Evolutionary conservation across 2,329 filamentous ascomycete genomes (phyloP).

Genomic region (Incumbomyces lentus): DNA sequence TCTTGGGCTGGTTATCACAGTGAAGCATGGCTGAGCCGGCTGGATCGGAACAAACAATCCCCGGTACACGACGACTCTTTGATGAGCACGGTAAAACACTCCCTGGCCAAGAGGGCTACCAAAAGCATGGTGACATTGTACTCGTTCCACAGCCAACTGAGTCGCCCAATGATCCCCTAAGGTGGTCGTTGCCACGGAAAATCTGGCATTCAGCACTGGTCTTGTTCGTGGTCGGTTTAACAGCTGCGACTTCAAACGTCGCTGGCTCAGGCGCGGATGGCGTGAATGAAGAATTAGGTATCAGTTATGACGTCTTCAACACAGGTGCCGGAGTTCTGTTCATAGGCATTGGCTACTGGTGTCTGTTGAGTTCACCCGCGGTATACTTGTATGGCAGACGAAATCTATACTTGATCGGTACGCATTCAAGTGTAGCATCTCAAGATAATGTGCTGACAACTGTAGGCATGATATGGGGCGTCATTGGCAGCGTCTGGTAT

Average conservation of each 20-base stretch:
- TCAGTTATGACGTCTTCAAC: slow-evolving; percentile 44
- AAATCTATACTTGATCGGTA: slow-evolving; percentile 44
- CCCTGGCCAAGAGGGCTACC: slow-evolving; percentile 17
- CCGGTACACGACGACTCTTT: slow-evolving; percentile 20
- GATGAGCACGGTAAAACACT: slow-evolving; percentile 16
- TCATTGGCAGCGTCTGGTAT: slow-evolving; percentile 46
- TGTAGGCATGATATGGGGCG: slow-evolving; percentile 31
- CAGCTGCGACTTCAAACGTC: slow-evolving; percentile 47
- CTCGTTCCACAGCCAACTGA: slow-evolving; percentile 45
- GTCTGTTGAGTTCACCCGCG: slow-evolving; percentile 42
- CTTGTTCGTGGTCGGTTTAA: slow-evolving; percentile 44
- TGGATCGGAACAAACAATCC: slow-evolving; percentile 12
- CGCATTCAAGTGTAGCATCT: background rate
- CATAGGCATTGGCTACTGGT: slow-evolving; percentile 47
- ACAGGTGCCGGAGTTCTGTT: slow-evolving; percentile 49
- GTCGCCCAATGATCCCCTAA: slow-evolving; percentile 44
- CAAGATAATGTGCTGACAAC: background rate
- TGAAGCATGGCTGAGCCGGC: background rate
- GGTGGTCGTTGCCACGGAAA: slow-evolving; percentile 40
- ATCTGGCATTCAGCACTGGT: slow-evolving; percentile 43
- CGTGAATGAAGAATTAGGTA: slow-evolving; percentile 41
- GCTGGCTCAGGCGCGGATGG: slow-evolving; percentile 43
- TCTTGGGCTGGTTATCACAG: too few relatives aligned
- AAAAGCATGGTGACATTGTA: slow-evolving; percentile 35
- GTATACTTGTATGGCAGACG: slow-evolving; percentile 47